These are phyloP conservation scores for Beauveria caledonica DNA, from an alignment of 2,329 filamentous ascomycete species.

Conservation along the genomic window DNA sequence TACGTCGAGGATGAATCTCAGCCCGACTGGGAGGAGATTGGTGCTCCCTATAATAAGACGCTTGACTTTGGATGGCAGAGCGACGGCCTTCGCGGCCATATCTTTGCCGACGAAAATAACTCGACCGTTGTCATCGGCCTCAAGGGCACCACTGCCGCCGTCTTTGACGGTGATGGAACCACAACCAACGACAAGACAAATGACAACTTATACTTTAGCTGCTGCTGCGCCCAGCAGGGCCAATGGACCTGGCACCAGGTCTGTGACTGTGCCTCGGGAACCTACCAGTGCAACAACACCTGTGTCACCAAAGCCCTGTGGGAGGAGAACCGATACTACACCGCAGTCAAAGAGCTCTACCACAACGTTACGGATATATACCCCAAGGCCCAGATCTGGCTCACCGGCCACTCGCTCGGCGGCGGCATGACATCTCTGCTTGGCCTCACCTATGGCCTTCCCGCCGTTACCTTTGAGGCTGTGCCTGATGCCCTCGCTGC, in stretches of 20 bases:
- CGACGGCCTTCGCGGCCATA: conserved; percentile 84
- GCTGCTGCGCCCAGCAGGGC: conserved; percentile 91
- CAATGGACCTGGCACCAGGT: conserved; percentile 86
- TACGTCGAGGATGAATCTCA: conserved; percentile 68
- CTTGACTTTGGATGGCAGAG: conserved; percentile 87
- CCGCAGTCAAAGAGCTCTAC: conserved; percentile 80
- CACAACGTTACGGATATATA: conserved; percentile 87
- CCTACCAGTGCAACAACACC: conserved; percentile 87
- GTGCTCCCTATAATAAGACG: conserved; percentile 72
- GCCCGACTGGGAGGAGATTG: conserved; percentile 77
- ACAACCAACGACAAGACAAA: conserved; percentile 97
- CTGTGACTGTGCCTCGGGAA: conserved; percentile 82
- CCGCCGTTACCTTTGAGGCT: conserved; percentile 87
- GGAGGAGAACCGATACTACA: conserved; percentile 86
- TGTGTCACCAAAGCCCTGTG: conserved; percentile 69
- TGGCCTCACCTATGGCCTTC: conserved; percentile 82
- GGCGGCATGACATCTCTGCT: conserved; percentile 84
- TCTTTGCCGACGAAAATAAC: conserved; percentile 82
- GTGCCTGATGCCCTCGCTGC: conserved; percentile 86
- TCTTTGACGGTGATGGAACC: conserved; percentile 94
- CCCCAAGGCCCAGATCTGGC: conserved; percentile 75
- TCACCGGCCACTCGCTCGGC: conserved; percentile 86
- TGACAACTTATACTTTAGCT: conserved; percentile 96
- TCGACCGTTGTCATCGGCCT: conserved; percentile 83
- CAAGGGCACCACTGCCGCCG: conserved; percentile 82